These are phyloP conservation scores for Arthonia radiata DNA, from an alignment of 495 filamentous ascomycete genomes.

Conservation along the genomic window DNA sequence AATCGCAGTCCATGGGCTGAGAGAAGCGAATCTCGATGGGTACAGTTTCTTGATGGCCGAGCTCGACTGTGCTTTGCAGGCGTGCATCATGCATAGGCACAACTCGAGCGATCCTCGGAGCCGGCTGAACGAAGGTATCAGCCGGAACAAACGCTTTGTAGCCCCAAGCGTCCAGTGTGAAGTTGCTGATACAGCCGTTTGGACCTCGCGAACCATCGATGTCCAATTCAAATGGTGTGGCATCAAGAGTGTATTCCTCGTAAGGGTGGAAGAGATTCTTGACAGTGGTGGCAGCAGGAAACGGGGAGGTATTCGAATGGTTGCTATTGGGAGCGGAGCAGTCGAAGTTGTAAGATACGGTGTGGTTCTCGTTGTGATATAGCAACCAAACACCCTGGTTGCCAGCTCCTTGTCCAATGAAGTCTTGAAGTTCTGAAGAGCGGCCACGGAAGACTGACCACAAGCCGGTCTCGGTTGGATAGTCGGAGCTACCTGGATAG, in stretches of 20 bases:
- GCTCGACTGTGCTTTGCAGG: slow-evolving; percentile 22
- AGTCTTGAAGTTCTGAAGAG: slow-evolving; percentile 25
- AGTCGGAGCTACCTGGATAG: slow-evolving; percentile 26
- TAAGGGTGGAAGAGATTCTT: slow-evolving; percentile 44
- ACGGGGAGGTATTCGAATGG: slow-evolving; percentile 32
- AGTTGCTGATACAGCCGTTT: slow-evolving; percentile 31
- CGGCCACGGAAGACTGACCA: slow-evolving; percentile 35
- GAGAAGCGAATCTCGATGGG: slow-evolving; percentile 33
- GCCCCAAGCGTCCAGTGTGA: slow-evolving; percentile 31
- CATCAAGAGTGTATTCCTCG: slow-evolving; percentile 24
- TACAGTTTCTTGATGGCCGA: slow-evolving; percentile 21
- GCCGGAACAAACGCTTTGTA: slow-evolving; percentile 39
- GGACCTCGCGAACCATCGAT: slow-evolving; percentile 19
- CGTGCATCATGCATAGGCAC: slow-evolving; percentile 38
- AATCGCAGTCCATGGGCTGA: slow-evolving; percentile 34
- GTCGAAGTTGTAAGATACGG: slow-evolving; percentile 33
- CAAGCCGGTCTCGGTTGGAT: slow-evolving; percentile 37
- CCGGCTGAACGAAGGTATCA: slow-evolving; percentile 21
- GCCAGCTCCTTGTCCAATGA: slow-evolving; percentile 16
- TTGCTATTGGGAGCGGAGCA: slow-evolving; percentile 24
- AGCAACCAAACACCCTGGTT: slow-evolving; percentile 41
- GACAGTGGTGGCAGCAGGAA: slow-evolving; percentile 27
- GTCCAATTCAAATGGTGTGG: slow-evolving; percentile 13
- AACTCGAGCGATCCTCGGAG: slow-evolving; percentile 42
- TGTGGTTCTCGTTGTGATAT: slow-evolving; percentile 35